phyloP scores from a whole-genome alignment of 768 basidiomycete genomes.

The Collybiopsis luxurians region DNA sequence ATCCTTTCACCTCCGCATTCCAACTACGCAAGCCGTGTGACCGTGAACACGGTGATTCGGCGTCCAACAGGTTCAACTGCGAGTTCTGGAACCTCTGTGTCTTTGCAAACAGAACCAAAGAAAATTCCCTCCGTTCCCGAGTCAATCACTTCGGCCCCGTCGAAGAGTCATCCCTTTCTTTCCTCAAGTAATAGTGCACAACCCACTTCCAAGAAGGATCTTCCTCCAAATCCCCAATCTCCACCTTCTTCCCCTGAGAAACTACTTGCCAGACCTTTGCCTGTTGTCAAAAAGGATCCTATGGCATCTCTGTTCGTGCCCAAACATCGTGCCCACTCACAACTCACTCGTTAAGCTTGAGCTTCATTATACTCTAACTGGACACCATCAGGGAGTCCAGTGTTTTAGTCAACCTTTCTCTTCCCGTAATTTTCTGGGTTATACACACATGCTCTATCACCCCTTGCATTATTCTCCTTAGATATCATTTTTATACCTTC shows the following conservation, averaged over 20 bases:
- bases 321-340: conserved; percentile 65
- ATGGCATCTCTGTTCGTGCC: conserved; percentile 69
- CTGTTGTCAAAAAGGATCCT: conserved; percentile 57
- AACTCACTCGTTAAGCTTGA: conserved; percentile 36
- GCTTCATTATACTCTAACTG: neutral
- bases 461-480: too few relatives aligned
- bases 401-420: too few relatives aligned
- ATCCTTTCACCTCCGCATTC: conserved; percentile 33
- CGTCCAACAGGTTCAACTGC: conserved; percentile 20
- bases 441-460: too few relatives aligned
- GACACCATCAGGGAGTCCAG: neutral
- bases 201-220: neutral
- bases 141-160: conserved; percentile 6
- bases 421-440: too few relatives aligned
- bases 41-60: conserved; percentile 47
- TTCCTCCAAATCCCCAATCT: neutral
- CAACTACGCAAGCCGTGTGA: conserved; percentile 38
- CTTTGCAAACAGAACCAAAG: conserved; percentile 13
- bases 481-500: too few relatives aligned
- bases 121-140: conserved; percentile 4
- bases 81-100: conserved; percentile 10
- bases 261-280: conserved; percentile 27
- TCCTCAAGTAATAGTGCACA: neutral
- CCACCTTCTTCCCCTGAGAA: neutral
- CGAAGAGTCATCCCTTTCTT: neutral